Evolutionary conservation across 345 rosid species (phyloP).

Genomic region (Physaria fendleri): DNA sequence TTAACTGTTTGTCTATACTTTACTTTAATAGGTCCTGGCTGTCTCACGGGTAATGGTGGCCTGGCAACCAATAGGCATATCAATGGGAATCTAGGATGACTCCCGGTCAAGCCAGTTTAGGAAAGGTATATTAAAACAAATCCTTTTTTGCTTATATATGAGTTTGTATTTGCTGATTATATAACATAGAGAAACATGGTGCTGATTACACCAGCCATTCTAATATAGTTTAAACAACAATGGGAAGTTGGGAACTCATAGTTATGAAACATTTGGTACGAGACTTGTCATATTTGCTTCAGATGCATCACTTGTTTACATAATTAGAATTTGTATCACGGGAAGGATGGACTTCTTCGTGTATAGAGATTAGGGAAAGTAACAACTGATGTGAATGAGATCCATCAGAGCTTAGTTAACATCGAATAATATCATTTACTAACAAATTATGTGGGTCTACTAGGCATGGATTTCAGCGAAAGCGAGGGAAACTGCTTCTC

Average conservation of each 20-base stretch:
- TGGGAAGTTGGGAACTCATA: background rate
- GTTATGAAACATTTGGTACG: background rate
- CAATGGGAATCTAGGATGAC: slow-evolving; percentile 98
- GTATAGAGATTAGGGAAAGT: background rate
- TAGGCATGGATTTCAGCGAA: slow-evolving; percentile 75
- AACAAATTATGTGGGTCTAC: background rate
- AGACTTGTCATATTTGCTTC: background rate
- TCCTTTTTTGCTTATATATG: background rate
- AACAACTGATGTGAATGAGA: background rate
- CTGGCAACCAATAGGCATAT: slow-evolving; percentile 93
- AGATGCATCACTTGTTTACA: background rate
- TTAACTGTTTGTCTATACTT: background rate
- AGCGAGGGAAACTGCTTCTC: slow-evolving; percentile 77
- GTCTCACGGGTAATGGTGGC: slow-evolving; percentile 93
- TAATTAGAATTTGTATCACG: background rate
- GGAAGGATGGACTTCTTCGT: background rate
- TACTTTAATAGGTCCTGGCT: slow-evolving; percentile 59
- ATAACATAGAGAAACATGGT: background rate
- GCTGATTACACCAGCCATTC: background rate
- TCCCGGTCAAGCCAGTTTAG: slow-evolving; percentile 92
- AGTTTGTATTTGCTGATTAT: background rate
- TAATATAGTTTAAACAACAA: background rate
- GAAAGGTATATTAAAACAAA: slow-evolving; percentile 54
- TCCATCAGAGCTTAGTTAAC: background rate
- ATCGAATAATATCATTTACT: background rate